Evolutionary conservation across 2,329 filamentous ascomycete genomes (phyloP).

Genomic region (Colletotrichum sp.): DNA sequence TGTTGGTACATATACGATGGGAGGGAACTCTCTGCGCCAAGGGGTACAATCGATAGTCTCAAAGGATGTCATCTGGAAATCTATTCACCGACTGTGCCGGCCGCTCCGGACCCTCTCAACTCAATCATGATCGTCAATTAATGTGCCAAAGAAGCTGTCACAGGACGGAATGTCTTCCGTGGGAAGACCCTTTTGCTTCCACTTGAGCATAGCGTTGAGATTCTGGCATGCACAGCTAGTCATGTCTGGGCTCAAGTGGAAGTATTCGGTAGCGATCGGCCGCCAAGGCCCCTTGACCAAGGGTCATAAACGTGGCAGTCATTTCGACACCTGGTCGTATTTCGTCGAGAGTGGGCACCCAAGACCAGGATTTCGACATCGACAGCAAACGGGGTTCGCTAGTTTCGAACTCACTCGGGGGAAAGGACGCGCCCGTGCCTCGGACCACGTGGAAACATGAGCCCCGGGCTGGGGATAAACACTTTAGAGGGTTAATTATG

Average conservation of each 20-base stretch:
- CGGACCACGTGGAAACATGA: neutral
- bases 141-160: neutral
- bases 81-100: neutral
- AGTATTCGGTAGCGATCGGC: neutral
- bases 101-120: neutral
- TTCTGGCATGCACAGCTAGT: neutral
- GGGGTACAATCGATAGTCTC: neutral
- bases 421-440: neutral
- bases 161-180: neutral
- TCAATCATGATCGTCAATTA: neutral
- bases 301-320: neutral
- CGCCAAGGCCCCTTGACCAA: neutral
- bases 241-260: neutral
- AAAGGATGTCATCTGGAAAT: neutral
- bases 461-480: neutral
- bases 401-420: neutral
- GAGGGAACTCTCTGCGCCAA: neutral
- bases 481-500: neutral
- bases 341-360: neutral
- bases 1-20: neutral
- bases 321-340: neutral
- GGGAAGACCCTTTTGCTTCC: neutral
- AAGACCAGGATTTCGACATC: neutral
- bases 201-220: neutral
- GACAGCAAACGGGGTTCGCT: neutral